These are phyloP conservation scores for Dendrobium officinale DNA, from an alignment of 106 monocot species.

Conservation along the genomic window DNA sequence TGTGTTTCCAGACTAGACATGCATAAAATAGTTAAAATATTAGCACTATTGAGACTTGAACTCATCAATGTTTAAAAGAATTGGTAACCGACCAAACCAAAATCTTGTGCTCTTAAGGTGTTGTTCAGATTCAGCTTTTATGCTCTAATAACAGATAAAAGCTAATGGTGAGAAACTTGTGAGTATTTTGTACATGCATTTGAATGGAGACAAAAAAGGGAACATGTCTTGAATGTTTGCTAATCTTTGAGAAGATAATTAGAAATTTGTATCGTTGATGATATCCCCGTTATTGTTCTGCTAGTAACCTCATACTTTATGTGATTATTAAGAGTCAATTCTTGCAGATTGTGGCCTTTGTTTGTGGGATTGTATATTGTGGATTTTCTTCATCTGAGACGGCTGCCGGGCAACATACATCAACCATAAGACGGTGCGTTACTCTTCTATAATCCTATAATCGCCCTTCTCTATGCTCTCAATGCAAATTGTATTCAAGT, in stretches of 20 bases:
- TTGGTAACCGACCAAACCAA: background rate
- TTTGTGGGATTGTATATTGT: conserved; percentile 53
- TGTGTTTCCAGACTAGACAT: too few species aligned
- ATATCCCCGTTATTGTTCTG: background rate
- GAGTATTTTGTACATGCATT: background rate
- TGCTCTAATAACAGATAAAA: background rate
- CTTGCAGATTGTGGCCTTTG: conserved; percentile 63
- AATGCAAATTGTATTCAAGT: too few species aligned
- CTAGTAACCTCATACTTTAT: background rate
- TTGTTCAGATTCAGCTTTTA: background rate
- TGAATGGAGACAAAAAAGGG: background rate
- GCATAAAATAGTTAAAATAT: too few species aligned
- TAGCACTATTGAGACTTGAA: too few species aligned
- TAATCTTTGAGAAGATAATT: background rate
- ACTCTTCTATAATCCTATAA: background rate
- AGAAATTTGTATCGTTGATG: background rate
- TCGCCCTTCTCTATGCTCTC: background rate
- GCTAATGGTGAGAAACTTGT: too few species aligned
- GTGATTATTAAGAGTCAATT: background rate
- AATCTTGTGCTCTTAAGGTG: background rate
- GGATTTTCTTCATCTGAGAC: conserved; percentile 29
- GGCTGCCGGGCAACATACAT: conserved; percentile 7
- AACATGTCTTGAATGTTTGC: background rate
- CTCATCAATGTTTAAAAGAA: background rate
- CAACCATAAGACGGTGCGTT: conserved; percentile 35